Conservation (phyloP, 192 early-diverging fungal species). For the Coemansia sp. region DNA sequence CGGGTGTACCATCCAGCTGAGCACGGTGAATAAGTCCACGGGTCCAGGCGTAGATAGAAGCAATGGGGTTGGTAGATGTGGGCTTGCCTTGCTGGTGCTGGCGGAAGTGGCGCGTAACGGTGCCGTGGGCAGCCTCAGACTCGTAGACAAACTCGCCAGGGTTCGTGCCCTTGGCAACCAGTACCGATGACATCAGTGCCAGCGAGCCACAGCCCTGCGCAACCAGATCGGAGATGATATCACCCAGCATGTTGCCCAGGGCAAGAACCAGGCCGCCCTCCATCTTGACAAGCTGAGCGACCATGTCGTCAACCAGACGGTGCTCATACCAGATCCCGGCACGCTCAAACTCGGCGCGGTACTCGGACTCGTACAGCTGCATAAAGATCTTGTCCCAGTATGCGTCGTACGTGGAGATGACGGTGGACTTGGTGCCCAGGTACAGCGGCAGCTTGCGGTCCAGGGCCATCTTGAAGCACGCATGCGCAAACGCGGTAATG, state of each 20-base stretch:
- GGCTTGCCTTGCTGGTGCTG: conserved; percentile 95
- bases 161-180: conserved; percentile 88
- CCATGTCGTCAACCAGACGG: conserved; percentile 98
- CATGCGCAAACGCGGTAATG: conserved; percentile 91
- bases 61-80: conserved; percentile 96
- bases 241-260: conserved; percentile 93
- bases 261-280: conserved; percentile 93
- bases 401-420: conserved; percentile 95
- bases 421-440: conserved; percentile 96
- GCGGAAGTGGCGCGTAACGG: conserved; percentile 91
- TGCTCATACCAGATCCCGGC: conserved; percentile 97
- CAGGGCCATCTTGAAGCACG: conserved; percentile 91
- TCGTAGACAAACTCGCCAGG: conserved; percentile 72
- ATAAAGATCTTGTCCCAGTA: conserved; percentile 98
- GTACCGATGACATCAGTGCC: conserved; percentile 95
- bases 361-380: conserved; percentile 81
- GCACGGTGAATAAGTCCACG: conserved; percentile 93
- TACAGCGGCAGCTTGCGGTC: conserved; percentile 90
- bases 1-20: conserved; percentile 82
- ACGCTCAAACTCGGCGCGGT: conserved; percentile 77
- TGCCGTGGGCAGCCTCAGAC: conserved; percentile 97
- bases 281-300: conserved; percentile 95
- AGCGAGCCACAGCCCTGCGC: conserved; percentile 96
- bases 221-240: conserved; percentile 93
- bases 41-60: conserved; percentile 94